These are phyloP conservation scores for Suillus cothurnatus DNA, from an alignment of 768 basidiomycete genomes.

Conservation along the genomic window DNA sequence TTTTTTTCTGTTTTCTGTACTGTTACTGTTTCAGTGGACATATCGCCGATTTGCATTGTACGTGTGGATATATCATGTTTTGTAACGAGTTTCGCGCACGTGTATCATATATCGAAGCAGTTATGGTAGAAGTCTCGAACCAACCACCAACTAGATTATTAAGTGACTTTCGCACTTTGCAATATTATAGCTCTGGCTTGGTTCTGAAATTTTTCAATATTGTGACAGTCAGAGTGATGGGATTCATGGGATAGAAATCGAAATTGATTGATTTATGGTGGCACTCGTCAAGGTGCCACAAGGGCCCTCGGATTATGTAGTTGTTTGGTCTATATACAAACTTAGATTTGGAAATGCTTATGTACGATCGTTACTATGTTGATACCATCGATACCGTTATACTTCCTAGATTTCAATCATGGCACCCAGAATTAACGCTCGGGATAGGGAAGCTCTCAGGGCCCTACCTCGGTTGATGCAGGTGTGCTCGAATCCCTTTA, in stretches of 20 bases:
- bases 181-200: background rate
- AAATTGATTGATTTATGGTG: background rate
- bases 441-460: conserved; percentile 6
- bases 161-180: background rate
- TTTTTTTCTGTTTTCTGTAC: background rate
- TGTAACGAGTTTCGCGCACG: background rate
- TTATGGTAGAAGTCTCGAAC: too few species aligned
- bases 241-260: background rate
- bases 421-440: conserved; percentile 3
- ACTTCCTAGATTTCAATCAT: background rate
- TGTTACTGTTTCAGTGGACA: background rate
- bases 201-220: background rate
- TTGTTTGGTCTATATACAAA: conserved; percentile 14
- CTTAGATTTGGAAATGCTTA: conserved; percentile 27
- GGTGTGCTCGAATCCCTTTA: background rate
- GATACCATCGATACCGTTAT: conserved; percentile 16
- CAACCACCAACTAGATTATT: too few species aligned
- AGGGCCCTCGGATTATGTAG: background rate
- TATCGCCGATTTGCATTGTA: background rate
- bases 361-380: conserved; percentile 1
- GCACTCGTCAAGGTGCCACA: too few species aligned
- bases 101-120: background rate
- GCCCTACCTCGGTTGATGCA: conserved; percentile 3
- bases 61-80: background rate
- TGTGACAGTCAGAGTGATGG: background rate